These are phyloP conservation scores for Sporisorium scitamineum DNA, from an alignment of 1,284 basidiomycete genomes.

Conservation along the genomic window DNA sequence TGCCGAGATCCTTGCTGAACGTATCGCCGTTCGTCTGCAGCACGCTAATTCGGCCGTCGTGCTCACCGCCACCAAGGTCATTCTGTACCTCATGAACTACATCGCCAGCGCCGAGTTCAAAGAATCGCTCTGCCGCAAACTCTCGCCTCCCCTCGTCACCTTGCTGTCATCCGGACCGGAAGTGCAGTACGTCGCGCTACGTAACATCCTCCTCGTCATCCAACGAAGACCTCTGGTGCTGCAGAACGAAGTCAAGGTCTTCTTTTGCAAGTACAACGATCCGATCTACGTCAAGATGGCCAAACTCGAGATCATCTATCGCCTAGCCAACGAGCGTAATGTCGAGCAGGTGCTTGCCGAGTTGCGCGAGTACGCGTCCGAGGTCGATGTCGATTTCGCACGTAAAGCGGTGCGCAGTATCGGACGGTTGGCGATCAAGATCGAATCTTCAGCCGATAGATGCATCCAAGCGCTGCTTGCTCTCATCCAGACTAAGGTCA, in stretches of 20 bases:
- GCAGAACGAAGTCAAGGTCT: conserved; percentile 96
- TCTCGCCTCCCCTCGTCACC: conserved; percentile 81
- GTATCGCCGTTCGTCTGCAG: conserved; percentile 88
- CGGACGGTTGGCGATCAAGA: conserved; percentile 96
- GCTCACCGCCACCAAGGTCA: conserved; percentile 91
- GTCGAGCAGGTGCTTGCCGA: conserved; percentile 91
- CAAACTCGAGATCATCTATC: conserved; percentile 98
- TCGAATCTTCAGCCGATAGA: conserved; percentile 85
- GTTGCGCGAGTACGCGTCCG: conserved; percentile 96
- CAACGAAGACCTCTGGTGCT: conserved; percentile 91
- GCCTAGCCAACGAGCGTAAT: conserved; percentile 89
- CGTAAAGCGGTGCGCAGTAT: conserved; percentile 96
- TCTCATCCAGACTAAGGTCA: conserved; percentile 91
- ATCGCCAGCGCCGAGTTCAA: conserved; percentile 90
- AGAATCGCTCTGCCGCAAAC: conserved; percentile 91
- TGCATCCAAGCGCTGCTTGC: conserved; percentile 89
- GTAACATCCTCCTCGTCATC: conserved; percentile 96
- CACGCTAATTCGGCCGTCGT: conserved; percentile 96
- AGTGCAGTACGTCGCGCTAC: conserved; percentile 96
- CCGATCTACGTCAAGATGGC: conserved; percentile 98
- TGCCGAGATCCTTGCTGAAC: conserved; percentile 92
- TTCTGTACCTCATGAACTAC: conserved; percentile 98
- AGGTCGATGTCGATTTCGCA: conserved; percentile 98
- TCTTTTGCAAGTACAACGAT: conserved; percentile 99
- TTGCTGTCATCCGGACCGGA: conserved; percentile 91